Evolutionary conservation across 1,284 basidiomycete species (phyloP), one percentile per base, ranked within the genome.

Genomic region (Boletus smithii): DNA sequence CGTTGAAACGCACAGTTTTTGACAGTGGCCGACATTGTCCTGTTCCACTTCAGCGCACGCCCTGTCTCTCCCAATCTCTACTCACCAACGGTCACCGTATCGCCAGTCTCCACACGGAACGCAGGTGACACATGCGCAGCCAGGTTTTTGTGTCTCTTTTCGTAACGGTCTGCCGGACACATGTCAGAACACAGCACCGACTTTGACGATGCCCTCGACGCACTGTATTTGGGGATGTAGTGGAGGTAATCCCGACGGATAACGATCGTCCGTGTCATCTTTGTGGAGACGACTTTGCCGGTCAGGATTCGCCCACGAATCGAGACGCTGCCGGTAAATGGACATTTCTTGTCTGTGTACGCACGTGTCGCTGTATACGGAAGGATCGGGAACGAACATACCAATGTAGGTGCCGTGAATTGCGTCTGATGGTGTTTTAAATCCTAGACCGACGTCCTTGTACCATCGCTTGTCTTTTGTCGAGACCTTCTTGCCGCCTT

Each of bases 231-330:
- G 63, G 95, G 92, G 68, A 99, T 85, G 75, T 91, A 99, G 79
- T 98, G 97, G 47, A 95, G 85, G 73, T 98, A 99, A 72, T 99
- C 97, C 67, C 97, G 82, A 59, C 97, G 95, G 76, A 99, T 94
- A 75, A 99, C 85, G 70, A 98, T 82, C 54, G 97, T 99, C 68
- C 97, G 92, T 72, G 88, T 97, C 97, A 99, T 99, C 83, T 99
- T 99, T 43, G 95, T 97, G 58, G 95, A 98, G 51, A 99, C 79
- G 59, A 99, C 95, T 70, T 89, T 90, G 72, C 97, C 97, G 51
- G 93, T 95, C 60, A 99, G 77, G 75, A 99, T 98, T 69, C 97
- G 95, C 55, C 97, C 97, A 72, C 97, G 95, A 73, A 99, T 99
- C 50, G 97, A 98, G 63, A 97, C 78, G 58, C 92, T 78, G 58